phyloP scores from a whole-genome alignment of 1,284 basidiomycete genomes.

The Lignosus rhinocerotis region DNA sequence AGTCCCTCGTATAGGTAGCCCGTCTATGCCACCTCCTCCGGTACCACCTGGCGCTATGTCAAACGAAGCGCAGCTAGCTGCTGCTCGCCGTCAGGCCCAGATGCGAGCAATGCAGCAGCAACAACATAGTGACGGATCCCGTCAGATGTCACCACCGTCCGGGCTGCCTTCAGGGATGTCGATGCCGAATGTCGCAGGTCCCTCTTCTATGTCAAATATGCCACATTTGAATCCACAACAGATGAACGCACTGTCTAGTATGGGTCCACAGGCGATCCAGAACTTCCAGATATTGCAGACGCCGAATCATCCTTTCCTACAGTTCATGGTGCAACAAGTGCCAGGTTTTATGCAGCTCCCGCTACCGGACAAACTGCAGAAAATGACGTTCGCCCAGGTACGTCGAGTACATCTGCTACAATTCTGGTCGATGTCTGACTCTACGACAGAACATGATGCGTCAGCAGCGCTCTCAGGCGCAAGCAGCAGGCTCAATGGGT shows the following conservation, averaged over 20 bases:
- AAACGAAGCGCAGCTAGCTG: conserved; percentile 37
- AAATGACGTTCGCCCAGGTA: conserved; percentile 56
- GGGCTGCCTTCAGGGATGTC: conserved; percentile 28
- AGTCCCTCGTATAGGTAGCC: conserved; percentile 21
- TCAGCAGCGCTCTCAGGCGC: conserved; percentile 23
- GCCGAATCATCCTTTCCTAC: conserved; percentile 57
- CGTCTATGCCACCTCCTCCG: conserved; percentile 32
- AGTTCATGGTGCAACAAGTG: conserved; percentile 50
- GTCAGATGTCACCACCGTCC: conserved; percentile 47
- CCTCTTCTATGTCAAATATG: conserved; percentile 22
- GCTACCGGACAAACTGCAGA: conserved; percentile 56
- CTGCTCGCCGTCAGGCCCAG: conserved; percentile 46
- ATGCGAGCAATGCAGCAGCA: conserved; percentile 39
- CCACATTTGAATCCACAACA: conserved; percentile 20
- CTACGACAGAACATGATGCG: conserved; percentile 10
- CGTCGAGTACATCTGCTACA: conserved; percentile 17
- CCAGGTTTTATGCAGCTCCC: conserved; percentile 58
- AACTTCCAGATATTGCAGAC: conserved; percentile 52
- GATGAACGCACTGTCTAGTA: conserved; percentile 24
- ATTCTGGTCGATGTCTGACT: not conserved
- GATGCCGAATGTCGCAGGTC: conserved; percentile 22
- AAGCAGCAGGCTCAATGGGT: conserved; percentile 20
- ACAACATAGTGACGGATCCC: conserved; percentile 27
- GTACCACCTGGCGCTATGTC: conserved; percentile 26
- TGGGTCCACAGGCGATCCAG: conserved; percentile 43